Conservation (phyloP, 148 eudicot species). For the Camellia japonica region DNA sequence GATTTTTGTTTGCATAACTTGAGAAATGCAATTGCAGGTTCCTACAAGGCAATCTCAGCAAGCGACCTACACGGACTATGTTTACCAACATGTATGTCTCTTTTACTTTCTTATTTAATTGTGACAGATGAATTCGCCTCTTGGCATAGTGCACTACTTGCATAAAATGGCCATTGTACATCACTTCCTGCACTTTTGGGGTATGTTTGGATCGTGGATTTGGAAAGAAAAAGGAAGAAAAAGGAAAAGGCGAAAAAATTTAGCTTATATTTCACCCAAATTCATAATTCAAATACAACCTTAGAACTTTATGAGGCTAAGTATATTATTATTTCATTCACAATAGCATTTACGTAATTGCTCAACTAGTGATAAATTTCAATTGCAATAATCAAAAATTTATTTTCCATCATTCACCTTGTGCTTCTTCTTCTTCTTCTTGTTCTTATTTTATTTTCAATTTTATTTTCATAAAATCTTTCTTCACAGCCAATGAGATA, state of each 20-base stretch:
- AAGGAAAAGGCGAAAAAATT: too few species aligned
- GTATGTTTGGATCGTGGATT: not conserved
- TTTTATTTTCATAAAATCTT: not conserved
- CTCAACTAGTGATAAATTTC: not conserved
- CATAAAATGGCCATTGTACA: not conserved
- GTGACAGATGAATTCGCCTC: not conserved
- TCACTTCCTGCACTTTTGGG: not conserved
- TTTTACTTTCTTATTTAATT: not conserved
- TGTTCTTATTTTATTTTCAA: too few species aligned
- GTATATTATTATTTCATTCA: not conserved
- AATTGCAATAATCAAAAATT: not conserved
- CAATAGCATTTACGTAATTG: not conserved
- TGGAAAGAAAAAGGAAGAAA: too few species aligned
- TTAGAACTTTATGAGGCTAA: not conserved
- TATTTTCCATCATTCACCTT: not conserved
- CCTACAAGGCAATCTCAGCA: conserved; percentile 5
- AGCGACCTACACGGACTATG: not conserved
- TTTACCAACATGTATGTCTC: conserved; percentile 13
- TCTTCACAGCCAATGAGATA: conserved; percentile 12
- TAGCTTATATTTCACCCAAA: too few species aligned
- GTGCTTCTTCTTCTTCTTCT: not conserved
- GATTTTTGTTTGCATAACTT: conserved; percentile 4
- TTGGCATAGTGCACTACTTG: not conserved
- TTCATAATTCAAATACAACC: too few species aligned
- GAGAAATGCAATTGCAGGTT: conserved; percentile 15